Base-by-base conservation (phyloP, 2,329 filamentous ascomycete genomes). In the Ceratocystiopsis minuta region DNA sequence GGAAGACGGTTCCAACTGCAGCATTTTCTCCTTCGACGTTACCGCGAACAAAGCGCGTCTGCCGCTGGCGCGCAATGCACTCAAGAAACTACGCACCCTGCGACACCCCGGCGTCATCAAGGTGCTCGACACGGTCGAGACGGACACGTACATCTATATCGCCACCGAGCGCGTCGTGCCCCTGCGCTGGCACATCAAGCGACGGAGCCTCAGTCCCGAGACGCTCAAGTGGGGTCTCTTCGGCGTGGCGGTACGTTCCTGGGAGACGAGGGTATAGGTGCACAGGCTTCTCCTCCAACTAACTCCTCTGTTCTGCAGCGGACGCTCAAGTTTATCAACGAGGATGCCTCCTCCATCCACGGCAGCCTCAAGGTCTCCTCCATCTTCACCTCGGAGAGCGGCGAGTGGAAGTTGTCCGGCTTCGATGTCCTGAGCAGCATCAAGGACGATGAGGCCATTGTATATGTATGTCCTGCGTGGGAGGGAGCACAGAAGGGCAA, bases 201-300 rank as follows among this genome's bases (percentile, higher is more conserved):
- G 88, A 51, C 87, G 84, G 63, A 90, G 83, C 55, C 60, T 96
- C 46, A 86, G 77, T 46, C 78, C 85, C 35, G 90, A 96, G 64
- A 96, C 88, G 1, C 75, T 90, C 38, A 98, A 95, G 74, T 98
- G 90, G 90, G 90, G 90, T 0, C 61, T 98, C 35, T 82, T 85
- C 58, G 83, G 76, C 52, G 66, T 96, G 48, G 86, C 90, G 50
- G 81, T 28, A 28, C 5, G 24, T 28, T 10, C 6, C 4, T 2
- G 7, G 24, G 24, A 28, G 24, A 28, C 24, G 7, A 10, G 24
- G 7, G 24, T 28, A 28, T 28, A 10, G 2, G 11, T 28, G 24
- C 24, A n/a, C n/a, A n/a, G 24, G 7, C 6, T 12, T 7, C 18
- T 14, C 15, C 20, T 13, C 10, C 3, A 9, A 36, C 46, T 46